Evolutionary conservation across 768 basidiomycete genomes (phyloP).

Genomic region (Cystobasidiopsis lactophilus): DNA sequence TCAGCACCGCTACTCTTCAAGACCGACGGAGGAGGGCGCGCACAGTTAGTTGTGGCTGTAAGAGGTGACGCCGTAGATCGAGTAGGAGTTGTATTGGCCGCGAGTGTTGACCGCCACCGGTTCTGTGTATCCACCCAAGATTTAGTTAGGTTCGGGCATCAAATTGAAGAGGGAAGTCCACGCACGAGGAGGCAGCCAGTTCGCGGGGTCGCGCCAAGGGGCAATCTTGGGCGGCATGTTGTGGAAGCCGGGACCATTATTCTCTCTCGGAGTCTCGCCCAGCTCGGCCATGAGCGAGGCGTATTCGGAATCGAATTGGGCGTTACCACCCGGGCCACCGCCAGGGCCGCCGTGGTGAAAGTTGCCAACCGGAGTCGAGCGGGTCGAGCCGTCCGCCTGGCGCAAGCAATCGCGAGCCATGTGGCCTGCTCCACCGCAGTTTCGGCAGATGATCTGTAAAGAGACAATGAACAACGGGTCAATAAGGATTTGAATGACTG

Average conservation of each 20-base stretch:
- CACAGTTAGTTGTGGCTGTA: no score
- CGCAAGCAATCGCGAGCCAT: conserved; percentile 89
- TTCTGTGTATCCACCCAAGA: no score
- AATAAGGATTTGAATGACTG: no score
- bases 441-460: conserved; percentile 67
- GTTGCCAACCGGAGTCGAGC: conserved; percentile 1
- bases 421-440: conserved; percentile 93
- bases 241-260: no score
- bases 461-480: background rate
- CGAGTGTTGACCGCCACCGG: no score
- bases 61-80: no score
- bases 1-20: no score
- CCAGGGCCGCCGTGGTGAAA: conserved; percentile 6
- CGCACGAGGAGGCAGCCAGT: background rate
- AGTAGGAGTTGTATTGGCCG: no score
- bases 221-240: background rate
- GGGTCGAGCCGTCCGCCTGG: conserved; percentile 43
- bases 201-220: background rate
- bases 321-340: conserved; percentile 28
- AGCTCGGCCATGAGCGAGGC: conserved; percentile 93
- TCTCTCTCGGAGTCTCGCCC: conserved; percentile 39
- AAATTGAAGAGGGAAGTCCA: no score
- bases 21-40: no score
- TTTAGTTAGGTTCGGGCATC: no score
- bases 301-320: conserved; percentile 85